These are phyloP conservation scores for Kluyveromyces sp. DNA, from an alignment of 1,139 yeast species.

Conservation along the genomic window DNA sequence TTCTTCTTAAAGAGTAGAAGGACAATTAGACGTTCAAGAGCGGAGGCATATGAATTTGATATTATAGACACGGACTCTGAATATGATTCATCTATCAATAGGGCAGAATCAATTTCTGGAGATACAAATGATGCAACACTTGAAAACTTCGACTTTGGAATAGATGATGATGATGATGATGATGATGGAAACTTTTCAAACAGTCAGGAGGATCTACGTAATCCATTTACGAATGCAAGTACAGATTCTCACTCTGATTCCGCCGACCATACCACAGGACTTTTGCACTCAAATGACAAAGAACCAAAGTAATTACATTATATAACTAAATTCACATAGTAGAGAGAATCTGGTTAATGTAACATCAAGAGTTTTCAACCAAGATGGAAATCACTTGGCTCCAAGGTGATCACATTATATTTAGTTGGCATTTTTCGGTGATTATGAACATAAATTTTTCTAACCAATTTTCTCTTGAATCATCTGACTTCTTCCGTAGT, in stretches of 20 bases:
- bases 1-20: conserved; percentile 40
- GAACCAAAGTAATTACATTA: no score
- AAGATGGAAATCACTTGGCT: no score
- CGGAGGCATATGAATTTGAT: conserved; percentile 72
- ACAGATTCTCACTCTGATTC: not conserved
- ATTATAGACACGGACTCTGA: conserved; percentile 53
- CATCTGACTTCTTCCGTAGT: no score
- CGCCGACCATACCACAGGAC: not conserved
- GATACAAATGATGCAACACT: conserved; percentile 15
- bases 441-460: no score
- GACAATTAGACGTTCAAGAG: conserved; percentile 51
- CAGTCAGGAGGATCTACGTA: not conserved
- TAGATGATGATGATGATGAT: conserved; percentile 30
- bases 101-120: conserved; percentile 10
- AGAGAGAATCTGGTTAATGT: no score
- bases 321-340: no score
- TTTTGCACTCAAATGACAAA: no score
- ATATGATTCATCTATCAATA: conserved; percentile 25
- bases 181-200: not conserved
- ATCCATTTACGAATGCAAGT: not conserved
- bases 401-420: no score
- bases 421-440: no score
- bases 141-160: conserved; percentile 28
- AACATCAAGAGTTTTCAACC: no score
- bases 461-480: no score